Base-by-base conservation (phyloP, 1,284 basidiomycete genomes). In the Hemileccinum hortonii region DNA sequence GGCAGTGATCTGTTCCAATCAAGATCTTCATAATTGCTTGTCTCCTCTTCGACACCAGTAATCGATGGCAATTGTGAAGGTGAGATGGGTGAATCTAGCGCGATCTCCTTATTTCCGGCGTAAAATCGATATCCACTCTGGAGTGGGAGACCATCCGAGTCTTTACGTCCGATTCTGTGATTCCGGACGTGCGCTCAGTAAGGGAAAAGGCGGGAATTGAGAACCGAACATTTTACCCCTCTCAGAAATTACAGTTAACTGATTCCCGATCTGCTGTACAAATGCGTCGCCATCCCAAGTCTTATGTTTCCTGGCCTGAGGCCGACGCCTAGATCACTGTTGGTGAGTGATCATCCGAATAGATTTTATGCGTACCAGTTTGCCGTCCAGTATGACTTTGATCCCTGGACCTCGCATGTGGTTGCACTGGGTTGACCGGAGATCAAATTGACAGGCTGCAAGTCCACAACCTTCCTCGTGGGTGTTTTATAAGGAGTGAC, bases 231-330 rank as follows among this genome's bases (percentile, higher is more conserved):
- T 69, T 70, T 84, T 82, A 14, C 88, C 88, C 46, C 77, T 76
- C 57, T 90, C 87, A 3, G 84, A 83, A 26, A 87, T 71, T 69
- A 91, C 76, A 1, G 76, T 81, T 16, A 87, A 63, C 54, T 78
- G 81, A 10, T 75, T 75, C 8, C 72, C 76, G 37, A 69, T 66
- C 36, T 75, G 70, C 22, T 80, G 78, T 15, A 90, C 71, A 61
- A 77, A 87, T 5, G 79, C 86, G 60, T 88, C 86, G 4, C 87
- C 90, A 60, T 94, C 92, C 92, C 92, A 95, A 2, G 86, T 92
- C 69, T 92, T 92, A 66, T 94, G 83, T 72, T 94, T 95, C 69
- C 81, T 86, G 21, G 74, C 75, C 63, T 90, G 87, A 8, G 83
- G 84, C 61, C 87, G 90, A 22, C 92, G 79, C 89, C 88, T 90